Evolutionary conservation across 768 basidiomycete genomes (phyloP), one percentile per base, ranked within the genome.

Genomic region (Vishniacozyma victoriae): DNA sequence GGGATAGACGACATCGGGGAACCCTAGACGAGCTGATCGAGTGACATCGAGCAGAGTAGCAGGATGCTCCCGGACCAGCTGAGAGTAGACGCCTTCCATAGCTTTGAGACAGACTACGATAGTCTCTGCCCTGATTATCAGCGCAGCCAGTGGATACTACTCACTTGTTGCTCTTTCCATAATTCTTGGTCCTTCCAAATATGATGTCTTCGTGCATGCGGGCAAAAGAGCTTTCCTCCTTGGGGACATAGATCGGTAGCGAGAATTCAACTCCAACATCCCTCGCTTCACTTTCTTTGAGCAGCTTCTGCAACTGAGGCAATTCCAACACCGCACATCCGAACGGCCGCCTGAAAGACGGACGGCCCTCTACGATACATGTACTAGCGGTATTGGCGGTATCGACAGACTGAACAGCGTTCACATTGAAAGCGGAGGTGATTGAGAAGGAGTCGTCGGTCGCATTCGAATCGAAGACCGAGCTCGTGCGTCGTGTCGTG

Each of bases 201-300:
- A 97, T 87, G 65, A 97, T 87, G 64, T 90, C 89, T 72, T 96
- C 90, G 72, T 97, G 93, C 31, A 97, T 78, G 77, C 85, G 93
- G 2, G 90, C 88, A 67, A 95, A 95, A 20, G 82, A 77, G 5
- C 81, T 79, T 66, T 97, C 93, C 60, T 85, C 85, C 4, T 78
- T 77, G 0, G 93, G 86, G 1, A 83, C 78, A 59, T 80, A 92
- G 44, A 97, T 95, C 1, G 86, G 85, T 83, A 96, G 88, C 0
- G 80, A 79, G 62, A 87, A 78, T 69, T 96, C 92, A 48, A 78
- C 78, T 16, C 82, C 77, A 1, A 80, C 73, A 4, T 81, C 79
- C 1, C 82, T 77, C 51, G 87, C 84, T 13, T 74, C 60, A 41
- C 80, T 78, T 27, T 89, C 87, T 0, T 76, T 73, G 2, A 79